A percentile compares a stretch with the other conserved stretches of the same genome.
Conservation (phyloP, 768 basidiomycete genomes). For the Kwoniella sp. region DNA sequence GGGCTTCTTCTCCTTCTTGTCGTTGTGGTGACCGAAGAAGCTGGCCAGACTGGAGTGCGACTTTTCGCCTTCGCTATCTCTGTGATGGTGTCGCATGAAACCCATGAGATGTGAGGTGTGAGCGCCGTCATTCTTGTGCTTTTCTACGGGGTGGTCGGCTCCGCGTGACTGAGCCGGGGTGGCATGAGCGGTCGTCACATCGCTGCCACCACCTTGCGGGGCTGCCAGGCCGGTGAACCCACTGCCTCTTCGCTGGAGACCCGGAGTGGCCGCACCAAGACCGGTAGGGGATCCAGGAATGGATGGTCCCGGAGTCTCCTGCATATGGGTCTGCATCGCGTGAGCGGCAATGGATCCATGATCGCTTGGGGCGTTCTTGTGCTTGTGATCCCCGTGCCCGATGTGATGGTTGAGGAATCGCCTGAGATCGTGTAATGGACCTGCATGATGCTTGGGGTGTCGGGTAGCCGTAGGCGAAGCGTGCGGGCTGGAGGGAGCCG, state of each 20-base stretch:
- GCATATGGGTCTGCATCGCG: constrained; percentile 25
- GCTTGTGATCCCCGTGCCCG: constrained; percentile 55
- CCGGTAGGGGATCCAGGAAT: constrained; percentile 22
- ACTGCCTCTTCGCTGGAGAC: constrained; percentile 40
- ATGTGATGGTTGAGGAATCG: constrained; percentile 93
- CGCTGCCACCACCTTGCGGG: constrained; percentile 11
- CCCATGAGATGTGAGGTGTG: constrained; percentile 43
- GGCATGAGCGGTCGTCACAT: constrained; percentile 8
- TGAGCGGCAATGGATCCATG: constrained; percentile 27
- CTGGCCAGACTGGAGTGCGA: constrained; percentile 43
- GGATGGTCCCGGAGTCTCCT: constrained; percentile 27
- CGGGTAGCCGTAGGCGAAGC: constrained; percentile 47
- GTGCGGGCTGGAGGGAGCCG: constrained; percentile 45
- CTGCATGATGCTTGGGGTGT: constrained; percentile 54
- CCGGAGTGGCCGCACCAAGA: constrained; percentile 36
- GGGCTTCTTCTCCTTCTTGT: constrained; percentile 40
- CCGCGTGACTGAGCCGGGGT: constrained; percentile 12
- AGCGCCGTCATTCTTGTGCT: constrained; percentile 36
- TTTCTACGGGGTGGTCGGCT: constrained; percentile 18
- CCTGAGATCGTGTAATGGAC: constrained; percentile 85
- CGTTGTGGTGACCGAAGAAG: constrained; percentile 45
- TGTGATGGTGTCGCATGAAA: constrained; percentile 49
- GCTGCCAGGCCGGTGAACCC: constrained; percentile 35
- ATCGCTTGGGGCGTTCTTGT: constrained; percentile 15
- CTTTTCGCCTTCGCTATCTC: constrained; percentile 47